Base-by-base conservation (phyloP, 805 yeast genomes). In the Candida boidinii region DNA sequence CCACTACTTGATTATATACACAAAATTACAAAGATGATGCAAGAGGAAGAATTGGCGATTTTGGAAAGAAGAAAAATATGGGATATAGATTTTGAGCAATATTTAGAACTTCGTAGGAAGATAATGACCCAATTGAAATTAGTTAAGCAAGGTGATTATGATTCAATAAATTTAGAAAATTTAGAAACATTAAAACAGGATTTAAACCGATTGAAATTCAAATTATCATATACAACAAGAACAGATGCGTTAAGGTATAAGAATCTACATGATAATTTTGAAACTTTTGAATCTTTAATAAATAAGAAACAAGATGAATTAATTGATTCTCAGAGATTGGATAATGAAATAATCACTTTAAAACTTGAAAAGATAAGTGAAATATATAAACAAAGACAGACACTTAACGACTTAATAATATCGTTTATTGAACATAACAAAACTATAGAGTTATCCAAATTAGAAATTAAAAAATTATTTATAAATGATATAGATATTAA, bases 11-110 rank as follows among this genome's bases (percentile, higher is more conserved):
- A n/a, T n/a, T n/a, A n/a, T n/a, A n/a, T n/a, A n/a, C n/a, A n/a
- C n/a, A n/a, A n/a, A n/a, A n/a, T n/a, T n/a, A n/a, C n/a, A n/a
- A n/a, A n/a, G n/a, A n/a, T n/a, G n/a, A n/a, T n/a, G n/a, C n/a
- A n/a, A n/a, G n/a, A n/a, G n/a, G n/a, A n/a, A 29, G 31, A 48
- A 20, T 30, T 43, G 4, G 48, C 54, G 5, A 48, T 51, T 36
- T 50, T 47, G 28, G 42, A 45, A 29, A 39, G 58, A 25, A 45
- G 61, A 33, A 37, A 41, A 23, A 53, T 51, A 9, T 47, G 45
- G 17, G 62, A 56, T 33, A 27, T 48, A 9, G 62, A 54, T 29
- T 21, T 56, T 4, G 55, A 50, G 22, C 29, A 35, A 1, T 56
- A 52, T 28, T 13, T 45, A 5, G 40, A 48, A 18, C 26, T 46